A percentile compares a stretch with the other conserved stretches of the same genome.
phyloP scores from a whole-genome alignment of 805 yeast genomes.

The Hanseniaspora mollemarum region DNA sequence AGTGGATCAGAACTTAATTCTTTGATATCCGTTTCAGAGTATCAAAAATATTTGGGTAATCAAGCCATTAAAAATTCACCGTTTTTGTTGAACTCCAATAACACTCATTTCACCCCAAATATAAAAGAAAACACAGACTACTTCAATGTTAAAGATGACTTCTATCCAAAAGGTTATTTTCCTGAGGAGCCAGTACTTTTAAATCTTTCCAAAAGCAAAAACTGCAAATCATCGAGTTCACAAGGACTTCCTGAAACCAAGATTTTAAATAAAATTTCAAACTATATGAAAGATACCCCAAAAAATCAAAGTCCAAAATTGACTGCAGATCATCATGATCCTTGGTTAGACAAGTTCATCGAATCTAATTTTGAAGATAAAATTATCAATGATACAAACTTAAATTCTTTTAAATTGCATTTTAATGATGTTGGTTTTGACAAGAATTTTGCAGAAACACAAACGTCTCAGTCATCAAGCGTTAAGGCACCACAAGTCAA shows the following conservation, averaged over 20 bases:
- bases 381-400: slow-evolving; percentile 34
- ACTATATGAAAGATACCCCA: too few species aligned
- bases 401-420: slow-evolving; percentile 25
- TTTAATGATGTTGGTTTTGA: slow-evolving; percentile 49
- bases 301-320: not conserved
- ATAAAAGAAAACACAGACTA: slow-evolving; percentile 1
- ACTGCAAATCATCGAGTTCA: not conserved
- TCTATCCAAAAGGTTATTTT: slow-evolving; percentile 11
- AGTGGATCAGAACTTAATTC: not conserved
- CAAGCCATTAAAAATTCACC: slow-evolving; percentile 15
- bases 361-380: slow-evolving; percentile 53
- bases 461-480: not conserved
- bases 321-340: slow-evolving; percentile 16
- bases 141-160: slow-evolving; percentile 13
- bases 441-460: slow-evolving; percentile 9
- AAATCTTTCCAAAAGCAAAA: not conserved
- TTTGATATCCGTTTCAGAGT: slow-evolving; percentile 9
- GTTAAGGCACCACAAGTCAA: not conserved
- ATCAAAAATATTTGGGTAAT: slow-evolving; percentile 12
- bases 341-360: slow-evolving; percentile 63
- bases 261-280: too few species aligned
- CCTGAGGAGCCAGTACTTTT: not conserved
- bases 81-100: not conserved
- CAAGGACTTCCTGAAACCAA: too few species aligned
- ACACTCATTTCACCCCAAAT: not conserved